Evolutionary conservation across 2,329 filamentous ascomycete species (phyloP), one percentile per base, ranked within the genome.

Genomic region (Aspergillus proliferans): DNA sequence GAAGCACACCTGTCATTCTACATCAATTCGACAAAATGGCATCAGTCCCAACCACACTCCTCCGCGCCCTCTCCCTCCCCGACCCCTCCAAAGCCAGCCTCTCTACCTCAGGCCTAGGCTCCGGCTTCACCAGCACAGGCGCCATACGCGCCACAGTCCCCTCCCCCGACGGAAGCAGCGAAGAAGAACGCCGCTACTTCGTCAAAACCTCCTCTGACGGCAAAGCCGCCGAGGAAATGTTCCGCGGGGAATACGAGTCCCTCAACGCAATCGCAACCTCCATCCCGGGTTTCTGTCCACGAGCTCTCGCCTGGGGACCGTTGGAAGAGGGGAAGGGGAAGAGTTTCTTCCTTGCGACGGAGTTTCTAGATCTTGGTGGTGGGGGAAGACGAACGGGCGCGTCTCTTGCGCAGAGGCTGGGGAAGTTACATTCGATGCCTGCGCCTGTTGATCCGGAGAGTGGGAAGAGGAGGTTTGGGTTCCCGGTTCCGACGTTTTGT

Each of bases 401-500:
- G 4, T 57, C 58, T 3, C 74, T 96, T 1, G 88, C 89, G 0
- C 70, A 79, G 53, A 91, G 95, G 66, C 75, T 96, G 6, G 89
- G 87, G 1, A 82, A 79, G 61, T 72, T 96, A 42, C 92, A 96
- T 67, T 84, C 80, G 2, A 88, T 84, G 1, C 82, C 86, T 0
- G 87, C 87, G 0, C 86, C 88, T 1, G 22, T 49, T 14, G 58
- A 64, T 38, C 53, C 59, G 1, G 45, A 55, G 43, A 63, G 58
- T 28, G 61, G 58, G 8, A 55, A 54, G 15, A 84, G 1, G 67
- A 78, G 9, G 82, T 96, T 92, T 57, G 92, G 92, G 2, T 96
- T 96, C 62, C 86, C 87, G 0, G 84, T 86, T 0, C 73, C 86
- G 1, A 96, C 91, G 0, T 95, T 87, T 69, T 96, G 92, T 68